phyloP scores from a whole-genome alignment of 2,329 filamentous ascomycete species.

The Fusarium napiforme region DNA sequence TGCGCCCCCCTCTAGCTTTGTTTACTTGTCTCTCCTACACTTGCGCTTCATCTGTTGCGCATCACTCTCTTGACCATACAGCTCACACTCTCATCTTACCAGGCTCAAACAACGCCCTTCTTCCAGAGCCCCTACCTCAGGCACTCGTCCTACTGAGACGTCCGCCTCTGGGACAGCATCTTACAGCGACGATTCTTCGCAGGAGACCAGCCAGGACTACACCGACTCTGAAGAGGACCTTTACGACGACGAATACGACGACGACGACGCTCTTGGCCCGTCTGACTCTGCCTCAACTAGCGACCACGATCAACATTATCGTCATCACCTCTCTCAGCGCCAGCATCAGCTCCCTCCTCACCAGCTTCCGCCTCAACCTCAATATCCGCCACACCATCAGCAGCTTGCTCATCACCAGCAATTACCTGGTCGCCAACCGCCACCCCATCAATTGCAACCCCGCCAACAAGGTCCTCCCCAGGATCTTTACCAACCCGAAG shows the following conservation, averaged over 20 bases:
- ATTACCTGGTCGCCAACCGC: constrained; percentile 48
- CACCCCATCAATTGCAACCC: constrained; percentile 51
- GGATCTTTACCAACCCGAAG: constrained; percentile 41
- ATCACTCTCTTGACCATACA: constrained; percentile 9
- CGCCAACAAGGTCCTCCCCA: constrained; percentile 52
- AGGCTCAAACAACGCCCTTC: constrained; percentile 45
- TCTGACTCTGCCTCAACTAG: constrained; percentile 66
- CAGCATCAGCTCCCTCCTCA: constrained; percentile 49
- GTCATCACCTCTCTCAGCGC: constrained; percentile 49
- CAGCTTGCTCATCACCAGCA: constrained; percentile 47
- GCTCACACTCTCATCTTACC: constrained; percentile 38
- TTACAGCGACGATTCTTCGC: constrained; percentile 54
- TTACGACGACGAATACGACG: constrained; percentile 49
- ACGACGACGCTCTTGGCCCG: constrained; percentile 64
- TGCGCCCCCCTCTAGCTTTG: constrained; percentile 34
- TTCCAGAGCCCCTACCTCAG: constrained; percentile 40
- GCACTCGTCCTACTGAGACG: constrained; percentile 42
- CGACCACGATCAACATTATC: constrained; percentile 31
- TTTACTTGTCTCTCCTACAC: constrained; percentile 29
- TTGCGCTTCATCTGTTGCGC: constrained; percentile 14
- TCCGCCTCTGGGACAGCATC: constrained; percentile 49
- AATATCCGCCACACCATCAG: constrained; percentile 49
- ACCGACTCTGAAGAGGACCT: constrained; percentile 50
- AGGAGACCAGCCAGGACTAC: constrained; percentile 44
- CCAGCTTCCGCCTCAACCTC: constrained; percentile 47